Evolutionary conservation across 805 yeast species (phyloP).

Genomic region (Candida railenensis): DNA sequence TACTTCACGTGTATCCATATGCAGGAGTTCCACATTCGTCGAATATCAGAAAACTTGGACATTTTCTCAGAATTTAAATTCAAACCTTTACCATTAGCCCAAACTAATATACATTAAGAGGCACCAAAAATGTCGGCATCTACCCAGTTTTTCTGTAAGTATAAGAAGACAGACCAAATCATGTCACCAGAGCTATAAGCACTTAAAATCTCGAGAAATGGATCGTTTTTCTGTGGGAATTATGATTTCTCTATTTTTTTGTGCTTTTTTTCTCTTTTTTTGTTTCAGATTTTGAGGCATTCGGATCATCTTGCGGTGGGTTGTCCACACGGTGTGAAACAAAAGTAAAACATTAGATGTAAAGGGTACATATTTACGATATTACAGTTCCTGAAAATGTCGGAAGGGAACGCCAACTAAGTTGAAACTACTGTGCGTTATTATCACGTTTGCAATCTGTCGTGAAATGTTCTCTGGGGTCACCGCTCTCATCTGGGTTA

Average conservation of each 20-base stretch:
- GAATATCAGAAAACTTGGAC: neutral
- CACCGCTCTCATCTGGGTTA: too few species aligned
- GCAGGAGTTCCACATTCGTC: neutral
- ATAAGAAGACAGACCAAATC: slow-evolving; percentile 3
- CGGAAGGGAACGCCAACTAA: too few species aligned
- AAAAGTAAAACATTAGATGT: too few species aligned
- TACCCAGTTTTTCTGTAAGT: slow-evolving; percentile 41
- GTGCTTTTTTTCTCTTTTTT: neutral
- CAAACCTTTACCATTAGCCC: neutral
- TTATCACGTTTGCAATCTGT: too few species aligned
- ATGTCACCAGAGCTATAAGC: too few species aligned
- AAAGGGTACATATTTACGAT: too few species aligned
- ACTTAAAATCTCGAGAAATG: neutral
- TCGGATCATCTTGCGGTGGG: neutral
- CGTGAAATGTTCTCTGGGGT: too few species aligned
- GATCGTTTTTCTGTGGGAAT: neutral
- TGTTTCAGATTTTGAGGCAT: neutral
- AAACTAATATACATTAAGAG: neutral
- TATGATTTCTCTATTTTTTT: too few species aligned
- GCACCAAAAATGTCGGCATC: slow-evolving; percentile 27
- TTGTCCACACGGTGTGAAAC: neutral
- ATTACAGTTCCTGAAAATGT: too few species aligned
- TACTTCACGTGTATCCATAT: too few species aligned
- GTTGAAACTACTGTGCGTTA: too few species aligned
- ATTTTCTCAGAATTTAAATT: neutral